A percentile compares a stretch with the other conserved stretches of the same genome.
These are phyloP conservation scores for Colletotrichum chrysophilum DNA, from an alignment of 2,329 filamentous ascomycete species.

Conservation along the genomic window DNA sequence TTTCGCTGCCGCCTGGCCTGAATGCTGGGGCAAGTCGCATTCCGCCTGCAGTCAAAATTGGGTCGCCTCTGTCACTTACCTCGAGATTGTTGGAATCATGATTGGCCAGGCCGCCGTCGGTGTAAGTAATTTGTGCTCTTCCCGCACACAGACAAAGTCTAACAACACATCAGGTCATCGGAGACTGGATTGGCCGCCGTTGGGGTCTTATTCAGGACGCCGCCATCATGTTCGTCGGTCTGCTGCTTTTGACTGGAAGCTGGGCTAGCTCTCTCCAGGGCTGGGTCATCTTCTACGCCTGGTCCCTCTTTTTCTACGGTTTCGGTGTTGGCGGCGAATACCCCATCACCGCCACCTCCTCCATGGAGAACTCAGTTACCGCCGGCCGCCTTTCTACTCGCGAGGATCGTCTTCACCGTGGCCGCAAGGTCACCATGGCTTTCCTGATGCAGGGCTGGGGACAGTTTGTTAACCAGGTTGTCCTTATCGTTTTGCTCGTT, in stretches of 20 bases:
- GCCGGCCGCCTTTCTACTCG: constrained; percentile 86
- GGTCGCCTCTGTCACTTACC: constrained; percentile 84
- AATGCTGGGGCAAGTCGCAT: constrained; percentile 73
- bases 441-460: constrained; percentile 99
- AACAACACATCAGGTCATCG: constrained; percentile 49
- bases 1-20: constrained; percentile 75
- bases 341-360: constrained; percentile 94
- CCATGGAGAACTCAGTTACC: constrained; percentile 90
- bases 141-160: not conserved
- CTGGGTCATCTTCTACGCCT: constrained; percentile 97
- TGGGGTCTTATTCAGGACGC: constrained; percentile 98
- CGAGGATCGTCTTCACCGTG: constrained; percentile 93
- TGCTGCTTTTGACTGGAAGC: constrained; percentile 88
- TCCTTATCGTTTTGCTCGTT: constrained; percentile 84
- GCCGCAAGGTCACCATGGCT: constrained; percentile 92
- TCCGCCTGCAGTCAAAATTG: constrained; percentile 78
- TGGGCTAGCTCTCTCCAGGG: constrained; percentile 89
- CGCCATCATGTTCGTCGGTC: constrained; percentile 88
- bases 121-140: constrained; percentile 48
- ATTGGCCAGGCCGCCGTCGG: constrained; percentile 89
- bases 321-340: constrained; percentile 84
- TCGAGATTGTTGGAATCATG: constrained; percentile 95
- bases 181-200: constrained; percentile 83
- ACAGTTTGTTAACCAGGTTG: constrained; percentile 90
- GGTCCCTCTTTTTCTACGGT: constrained; percentile 83